Evolutionary conservation across 371 early-diverging fungal species (phyloP).

Genomic region (Circinella minor): DNA sequence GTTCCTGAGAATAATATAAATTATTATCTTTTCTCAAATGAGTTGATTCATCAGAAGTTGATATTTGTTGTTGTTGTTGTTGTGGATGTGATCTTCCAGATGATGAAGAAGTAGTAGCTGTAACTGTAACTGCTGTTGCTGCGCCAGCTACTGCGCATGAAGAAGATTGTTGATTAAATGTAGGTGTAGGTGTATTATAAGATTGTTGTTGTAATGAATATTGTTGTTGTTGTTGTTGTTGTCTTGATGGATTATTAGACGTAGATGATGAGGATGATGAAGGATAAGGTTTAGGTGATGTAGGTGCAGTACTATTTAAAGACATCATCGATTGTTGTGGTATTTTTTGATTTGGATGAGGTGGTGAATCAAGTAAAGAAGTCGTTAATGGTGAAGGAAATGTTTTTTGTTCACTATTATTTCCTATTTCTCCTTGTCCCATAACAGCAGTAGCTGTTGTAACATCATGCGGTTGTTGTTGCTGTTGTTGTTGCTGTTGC

Average conservation of each 20-base stretch:
- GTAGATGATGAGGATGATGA: conserved; percentile 13
- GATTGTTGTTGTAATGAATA: conserved; percentile 14
- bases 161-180: conserved; percentile 18
- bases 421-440: conserved; percentile 16
- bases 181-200: conserved; percentile 19
- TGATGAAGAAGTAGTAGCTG: neutral
- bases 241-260: no score
- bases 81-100: neutral
- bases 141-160: conserved; percentile 9
- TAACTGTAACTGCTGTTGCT: conserved; percentile 10
- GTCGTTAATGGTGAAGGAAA: conserved; percentile 45
- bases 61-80: neutral
- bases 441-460: conserved; percentile 12
- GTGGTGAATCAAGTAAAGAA: conserved; percentile 44
- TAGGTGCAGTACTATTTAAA: conserved; percentile 19
- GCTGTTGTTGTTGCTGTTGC: conserved; percentile 24
- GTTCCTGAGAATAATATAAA: conserved; percentile 15
- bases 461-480: conserved; percentile 6
- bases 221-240: conserved; percentile 1
- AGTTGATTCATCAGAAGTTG: neutral
- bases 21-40: conserved; percentile 7
- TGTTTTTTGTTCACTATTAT: conserved; percentile 25
- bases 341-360: conserved; percentile 21
- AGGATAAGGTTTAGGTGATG: conserved; percentile 25
- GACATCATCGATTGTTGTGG: conserved; percentile 1